phyloP scores from a whole-genome alignment of 164 flowering plant species.

The Macadamia integrifolia region DNA sequence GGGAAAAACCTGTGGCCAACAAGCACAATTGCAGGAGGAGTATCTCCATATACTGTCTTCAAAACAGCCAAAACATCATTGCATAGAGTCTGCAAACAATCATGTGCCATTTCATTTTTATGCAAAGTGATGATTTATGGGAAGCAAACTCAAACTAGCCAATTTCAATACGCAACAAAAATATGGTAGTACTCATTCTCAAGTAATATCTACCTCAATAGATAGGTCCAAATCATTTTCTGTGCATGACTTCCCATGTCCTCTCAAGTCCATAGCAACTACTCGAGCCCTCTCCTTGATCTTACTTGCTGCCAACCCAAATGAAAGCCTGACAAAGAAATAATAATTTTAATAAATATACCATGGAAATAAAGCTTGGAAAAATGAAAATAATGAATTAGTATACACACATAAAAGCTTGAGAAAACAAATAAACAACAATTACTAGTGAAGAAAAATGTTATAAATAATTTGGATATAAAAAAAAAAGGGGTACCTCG shows the following conservation, averaged over 20 bases:
- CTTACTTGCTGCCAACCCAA: conserved; percentile 67
- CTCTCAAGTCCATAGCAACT: conserved; percentile 92
- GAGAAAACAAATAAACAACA: no score
- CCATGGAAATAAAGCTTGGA: not conserved
- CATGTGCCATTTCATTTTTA: conserved; percentile 1
- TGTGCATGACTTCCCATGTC: conserved; percentile 86
- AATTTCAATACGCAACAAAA: not conserved
- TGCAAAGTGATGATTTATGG: not conserved
- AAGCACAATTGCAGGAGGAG: conserved; percentile 90
- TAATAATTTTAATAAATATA: not conserved
- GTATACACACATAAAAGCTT: not conserved
- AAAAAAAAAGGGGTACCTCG: no score
- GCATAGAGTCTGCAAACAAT: conserved; percentile 70
- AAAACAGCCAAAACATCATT: conserved; percentile 78
- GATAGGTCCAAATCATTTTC: conserved; percentile 82
- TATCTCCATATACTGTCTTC: conserved; percentile 81
- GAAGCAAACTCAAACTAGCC: conserved; percentile 1
- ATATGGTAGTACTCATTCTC: not conserved
- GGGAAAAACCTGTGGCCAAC: conserved; percentile 91
- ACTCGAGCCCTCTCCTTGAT: conserved; percentile 86
- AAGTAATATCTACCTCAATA: conserved; percentile 48
- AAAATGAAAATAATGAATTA: not conserved
- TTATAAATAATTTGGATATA: no score
- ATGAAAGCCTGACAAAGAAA: conserved; percentile 70
- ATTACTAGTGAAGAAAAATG: no score